Evolutionary conservation across 2,329 filamentous ascomycete species (phyloP).

Genomic region (Paraphoma chrysanthemicola): DNA sequence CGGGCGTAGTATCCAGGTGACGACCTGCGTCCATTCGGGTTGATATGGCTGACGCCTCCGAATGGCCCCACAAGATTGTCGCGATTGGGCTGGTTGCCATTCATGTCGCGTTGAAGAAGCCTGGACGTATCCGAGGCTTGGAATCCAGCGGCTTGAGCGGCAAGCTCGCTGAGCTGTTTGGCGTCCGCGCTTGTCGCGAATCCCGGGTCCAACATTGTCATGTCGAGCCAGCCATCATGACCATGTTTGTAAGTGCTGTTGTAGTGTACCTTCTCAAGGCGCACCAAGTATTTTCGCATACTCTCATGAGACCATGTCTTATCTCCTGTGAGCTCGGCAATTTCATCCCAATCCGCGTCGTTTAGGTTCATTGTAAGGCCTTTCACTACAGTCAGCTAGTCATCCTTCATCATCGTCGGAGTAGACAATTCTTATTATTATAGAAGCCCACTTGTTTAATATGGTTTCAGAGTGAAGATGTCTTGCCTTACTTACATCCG

Average conservation of each 20-base stretch:
- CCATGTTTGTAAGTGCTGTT: slow-evolving; percentile 32
- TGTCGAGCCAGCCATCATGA: slow-evolving; percentile 31
- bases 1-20: slow-evolving; percentile 54
- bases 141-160: slow-evolving; percentile 23
- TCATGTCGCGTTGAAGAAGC: slow-evolving; percentile 28
- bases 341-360: slow-evolving; percentile 64
- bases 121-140: slow-evolving; percentile 10
- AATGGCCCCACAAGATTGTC: slow-evolving; percentile 29
- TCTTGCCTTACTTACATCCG: slow-evolving; percentile 51
- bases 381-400: neutral
- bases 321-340: slow-evolving; percentile 65
- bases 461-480: neutral
- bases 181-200: slow-evolving; percentile 24
- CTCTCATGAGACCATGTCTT: slow-evolving; percentile 62
- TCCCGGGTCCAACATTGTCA: slow-evolving; percentile 32
- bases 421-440: no score
- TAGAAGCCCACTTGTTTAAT: no score
- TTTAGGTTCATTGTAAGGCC: slow-evolving; percentile 59
- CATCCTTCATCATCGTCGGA: no score
- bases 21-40: slow-evolving; percentile 28
- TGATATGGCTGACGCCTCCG: slow-evolving; percentile 35
- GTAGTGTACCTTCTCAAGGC: slow-evolving; percentile 31
- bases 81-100: slow-evolving; percentile 21
- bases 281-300: slow-evolving; percentile 63
- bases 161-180: slow-evolving; percentile 17